Conservation (phyloP, 2,329 filamentous ascomycete species). For the Aspergillus viridinutans region DNA sequence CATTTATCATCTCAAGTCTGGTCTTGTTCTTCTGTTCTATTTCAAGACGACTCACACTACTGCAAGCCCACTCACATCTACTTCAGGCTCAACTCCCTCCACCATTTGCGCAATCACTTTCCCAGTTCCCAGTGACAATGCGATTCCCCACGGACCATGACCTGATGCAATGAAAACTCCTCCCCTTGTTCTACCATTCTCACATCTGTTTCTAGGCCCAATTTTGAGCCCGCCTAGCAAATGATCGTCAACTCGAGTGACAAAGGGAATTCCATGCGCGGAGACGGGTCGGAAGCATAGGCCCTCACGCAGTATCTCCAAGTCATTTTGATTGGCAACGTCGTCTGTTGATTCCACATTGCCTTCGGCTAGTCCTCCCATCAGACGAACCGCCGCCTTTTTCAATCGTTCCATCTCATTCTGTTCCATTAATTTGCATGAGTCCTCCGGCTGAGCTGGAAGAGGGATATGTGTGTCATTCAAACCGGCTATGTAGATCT, state of each 20-base stretch:
- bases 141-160: constrained; percentile 74
- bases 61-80: constrained; percentile 54
- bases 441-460: constrained; percentile 48
- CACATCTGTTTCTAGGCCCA: constrained; percentile 43
- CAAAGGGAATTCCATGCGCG: constrained; percentile 58
- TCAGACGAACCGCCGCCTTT: constrained; percentile 29
- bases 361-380: constrained; percentile 24
- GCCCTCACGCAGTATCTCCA: constrained; percentile 61
- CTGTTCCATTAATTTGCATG: constrained; percentile 38
- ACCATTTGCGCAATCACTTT: constrained; percentile 68
- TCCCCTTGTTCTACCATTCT: constrained; percentile 25
- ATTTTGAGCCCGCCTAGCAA: constrained; percentile 52
- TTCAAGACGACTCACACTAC: constrained; percentile 48
- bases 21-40: constrained; percentile 13
- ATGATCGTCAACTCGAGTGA: constrained; percentile 55
- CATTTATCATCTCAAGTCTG: not conserved
- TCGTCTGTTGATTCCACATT: constrained; percentile 14
- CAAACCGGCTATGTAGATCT: constrained; percentile 70
- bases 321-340: constrained; percentile 42
- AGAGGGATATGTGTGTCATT: constrained; percentile 60
- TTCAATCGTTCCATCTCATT: constrained; percentile 35
- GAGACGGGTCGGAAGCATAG: constrained; percentile 73
- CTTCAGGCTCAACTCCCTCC: constrained; percentile 54
- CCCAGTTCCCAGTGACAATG: constrained; percentile 62
- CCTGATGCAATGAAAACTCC: constrained; percentile 69